phyloP scores from a whole-genome alignment of 306 rosid genomes.

The Vicia villosa region DNA sequence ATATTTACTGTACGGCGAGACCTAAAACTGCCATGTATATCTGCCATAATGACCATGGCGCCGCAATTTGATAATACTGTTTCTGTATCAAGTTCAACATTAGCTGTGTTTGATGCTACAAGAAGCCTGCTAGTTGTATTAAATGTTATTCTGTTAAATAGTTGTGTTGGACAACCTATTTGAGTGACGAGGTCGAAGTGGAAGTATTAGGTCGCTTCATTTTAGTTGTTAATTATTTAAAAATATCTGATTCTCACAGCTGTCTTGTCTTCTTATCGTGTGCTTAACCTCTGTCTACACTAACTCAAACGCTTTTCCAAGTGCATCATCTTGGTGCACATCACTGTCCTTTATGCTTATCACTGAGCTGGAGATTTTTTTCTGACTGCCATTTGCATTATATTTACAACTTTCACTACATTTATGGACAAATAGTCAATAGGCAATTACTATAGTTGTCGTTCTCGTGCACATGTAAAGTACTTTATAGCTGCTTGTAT shows the following conservation, averaged over 20 bases:
- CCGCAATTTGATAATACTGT: too few species aligned
- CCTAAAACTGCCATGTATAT: too few species aligned
- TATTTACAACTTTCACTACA: not conserved
- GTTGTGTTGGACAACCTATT: not conserved
- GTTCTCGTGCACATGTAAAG: not conserved
- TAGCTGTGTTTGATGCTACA: not conserved
- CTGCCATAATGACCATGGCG: too few species aligned
- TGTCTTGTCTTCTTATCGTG: slow-evolving; percentile 5
- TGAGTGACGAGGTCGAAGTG: slow-evolving; percentile 14
- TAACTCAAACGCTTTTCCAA: not conserved
- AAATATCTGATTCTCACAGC: not conserved
- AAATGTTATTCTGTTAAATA: not conserved
- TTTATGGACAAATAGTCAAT: not conserved
- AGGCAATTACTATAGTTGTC: slow-evolving; percentile 5
- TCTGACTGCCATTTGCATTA: not conserved
- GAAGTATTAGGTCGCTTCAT: not conserved
- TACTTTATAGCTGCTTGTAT: not conserved
- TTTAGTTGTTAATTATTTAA: not conserved
- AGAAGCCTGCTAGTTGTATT: not conserved
- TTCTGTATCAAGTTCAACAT: not conserved
- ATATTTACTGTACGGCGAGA: too few species aligned
- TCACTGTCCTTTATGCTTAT: not conserved
- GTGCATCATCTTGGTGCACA: slow-evolving; percentile 9
- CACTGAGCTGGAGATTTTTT: not conserved
- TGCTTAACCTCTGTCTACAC: not conserved